phyloP scores from a whole-genome alignment of 495 filamentous ascomycete genomes.

The Staphylotrichum longicolle region DNA sequence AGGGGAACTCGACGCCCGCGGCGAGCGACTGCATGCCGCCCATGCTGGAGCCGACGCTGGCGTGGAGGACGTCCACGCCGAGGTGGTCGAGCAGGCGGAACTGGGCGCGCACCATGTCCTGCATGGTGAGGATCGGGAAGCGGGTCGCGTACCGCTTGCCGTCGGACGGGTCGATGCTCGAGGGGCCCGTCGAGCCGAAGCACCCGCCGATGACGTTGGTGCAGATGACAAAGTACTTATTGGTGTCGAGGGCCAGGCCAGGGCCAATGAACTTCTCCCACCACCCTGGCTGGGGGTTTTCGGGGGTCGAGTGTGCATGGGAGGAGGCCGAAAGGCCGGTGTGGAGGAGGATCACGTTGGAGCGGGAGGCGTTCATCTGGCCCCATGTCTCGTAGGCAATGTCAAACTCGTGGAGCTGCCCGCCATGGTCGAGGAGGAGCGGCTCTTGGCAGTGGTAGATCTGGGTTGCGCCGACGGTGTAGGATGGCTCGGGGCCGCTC shows the following conservation, averaged over 20 bases:
- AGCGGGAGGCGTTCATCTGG: slow-evolving; percentile 70
- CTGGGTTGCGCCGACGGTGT: slow-evolving; percentile 80
- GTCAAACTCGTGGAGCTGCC: slow-evolving; percentile 77
- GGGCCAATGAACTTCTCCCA: slow-evolving; percentile 99
- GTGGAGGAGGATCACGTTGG: slow-evolving; percentile 89
- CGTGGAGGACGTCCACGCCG: slow-evolving; percentile 77
- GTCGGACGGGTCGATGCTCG: slow-evolving; percentile 83
- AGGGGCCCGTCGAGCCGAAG: slow-evolving; percentile 92
- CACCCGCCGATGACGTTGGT: slow-evolving; percentile 97
- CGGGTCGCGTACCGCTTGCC: slow-evolving; percentile 87
- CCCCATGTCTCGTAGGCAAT: slow-evolving; percentile 97
- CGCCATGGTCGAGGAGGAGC: slow-evolving; percentile 89
- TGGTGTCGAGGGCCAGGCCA: slow-evolving; percentile 78
- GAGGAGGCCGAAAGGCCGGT: slow-evolving; percentile 94
- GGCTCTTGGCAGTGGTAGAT: slow-evolving; percentile 70
- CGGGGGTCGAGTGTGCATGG: slow-evolving; percentile 84
- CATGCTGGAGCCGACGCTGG: slow-evolving; percentile 95
- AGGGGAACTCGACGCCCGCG: slow-evolving; percentile 81
- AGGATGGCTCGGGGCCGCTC: slow-evolving; percentile 85
- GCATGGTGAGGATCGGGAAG: slow-evolving; percentile 94
- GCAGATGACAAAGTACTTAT: slow-evolving; percentile 91
- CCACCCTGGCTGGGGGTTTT: slow-evolving; percentile 89
- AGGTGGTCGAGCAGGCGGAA: slow-evolving; percentile 83
- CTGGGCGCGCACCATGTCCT: slow-evolving; percentile 97
- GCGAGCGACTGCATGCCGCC: slow-evolving; percentile 97